Conservation (phyloP, 2,329 filamentous ascomycete species). For the Beauveria caledonica region DNA sequence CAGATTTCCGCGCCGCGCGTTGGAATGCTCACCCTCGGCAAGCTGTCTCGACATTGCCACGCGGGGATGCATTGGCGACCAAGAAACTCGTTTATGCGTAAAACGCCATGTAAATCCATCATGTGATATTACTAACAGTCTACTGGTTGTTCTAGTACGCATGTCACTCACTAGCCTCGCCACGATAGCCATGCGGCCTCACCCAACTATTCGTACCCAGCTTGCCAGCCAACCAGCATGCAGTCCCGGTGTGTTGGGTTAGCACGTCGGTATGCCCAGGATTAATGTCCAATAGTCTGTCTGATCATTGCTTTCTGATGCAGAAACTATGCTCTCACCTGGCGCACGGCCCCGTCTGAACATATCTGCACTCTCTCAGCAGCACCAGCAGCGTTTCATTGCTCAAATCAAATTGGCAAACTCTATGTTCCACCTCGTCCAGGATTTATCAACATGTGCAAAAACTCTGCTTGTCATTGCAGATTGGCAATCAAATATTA, state of each 20-base stretch:
- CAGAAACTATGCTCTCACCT: background rate
- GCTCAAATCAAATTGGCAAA: conserved; percentile 2
- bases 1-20: background rate
- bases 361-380: background rate
- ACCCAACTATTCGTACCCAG: too few relatives aligned
- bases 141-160: background rate
- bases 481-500: too few relatives aligned
- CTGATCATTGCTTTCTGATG: too few relatives aligned
- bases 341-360: conserved; percentile 5
- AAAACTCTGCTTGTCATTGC: background rate
- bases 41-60: background rate
- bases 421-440: background rate
- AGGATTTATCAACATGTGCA: background rate
- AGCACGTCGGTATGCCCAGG: background rate
- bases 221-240: too few relatives aligned
- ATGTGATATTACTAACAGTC: background rate
- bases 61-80: background rate
- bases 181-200: background rate
- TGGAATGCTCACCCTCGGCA: background rate
- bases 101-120: background rate
- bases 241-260: background rate
- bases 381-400: conserved; percentile 2
- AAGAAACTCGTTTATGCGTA: background rate
- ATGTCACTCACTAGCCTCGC: background rate
- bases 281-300: too few relatives aligned